Evolutionary conservation across 805 yeast genomes (phyloP).

Genomic region (Myxozyma udenii): DNA sequence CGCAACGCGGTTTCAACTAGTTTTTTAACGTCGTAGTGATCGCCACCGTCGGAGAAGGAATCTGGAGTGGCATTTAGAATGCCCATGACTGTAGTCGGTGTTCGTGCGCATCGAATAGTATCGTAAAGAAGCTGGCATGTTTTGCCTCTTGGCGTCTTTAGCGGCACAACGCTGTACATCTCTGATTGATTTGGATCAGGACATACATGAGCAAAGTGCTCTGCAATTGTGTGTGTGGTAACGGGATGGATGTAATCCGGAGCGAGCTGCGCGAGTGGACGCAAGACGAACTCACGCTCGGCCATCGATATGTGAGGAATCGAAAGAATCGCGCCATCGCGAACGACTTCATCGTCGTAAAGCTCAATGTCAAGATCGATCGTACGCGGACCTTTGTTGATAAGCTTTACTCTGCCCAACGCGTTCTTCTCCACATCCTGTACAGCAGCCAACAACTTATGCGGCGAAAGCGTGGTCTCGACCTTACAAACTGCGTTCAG

Average conservation of each 20-base stretch:
- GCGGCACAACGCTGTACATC: constrained; percentile 29
- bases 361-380: constrained; percentile 86
- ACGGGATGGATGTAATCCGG: constrained; percentile 76
- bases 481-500: constrained; percentile 77
- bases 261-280: constrained; percentile 80
- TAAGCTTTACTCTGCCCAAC: constrained; percentile 65
- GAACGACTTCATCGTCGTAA: constrained; percentile 46
- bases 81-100: constrained; percentile 75
- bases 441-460: constrained; percentile 55
- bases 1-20: constrained; percentile 48
- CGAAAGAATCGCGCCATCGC: constrained; percentile 46
- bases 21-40: constrained; percentile 34
- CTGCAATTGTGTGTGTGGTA: constrained; percentile 73
- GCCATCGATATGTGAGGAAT: constrained; percentile 88
- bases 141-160: constrained; percentile 17
- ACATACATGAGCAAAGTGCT: constrained; percentile 60
- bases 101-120: constrained; percentile 41
- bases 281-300: constrained; percentile 84
- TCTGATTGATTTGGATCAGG: constrained; percentile 33
- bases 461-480: constrained; percentile 61
- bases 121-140: constrained; percentile 45
- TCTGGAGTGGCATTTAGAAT: constrained; percentile 89
- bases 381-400: constrained; percentile 88
- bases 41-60: constrained; percentile 90
- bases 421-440: constrained; percentile 76